These are phyloP conservation scores for Coemansia sp. DNA, from an alignment of 192 early-diverging fungal species.

Conservation along the genomic window DNA sequence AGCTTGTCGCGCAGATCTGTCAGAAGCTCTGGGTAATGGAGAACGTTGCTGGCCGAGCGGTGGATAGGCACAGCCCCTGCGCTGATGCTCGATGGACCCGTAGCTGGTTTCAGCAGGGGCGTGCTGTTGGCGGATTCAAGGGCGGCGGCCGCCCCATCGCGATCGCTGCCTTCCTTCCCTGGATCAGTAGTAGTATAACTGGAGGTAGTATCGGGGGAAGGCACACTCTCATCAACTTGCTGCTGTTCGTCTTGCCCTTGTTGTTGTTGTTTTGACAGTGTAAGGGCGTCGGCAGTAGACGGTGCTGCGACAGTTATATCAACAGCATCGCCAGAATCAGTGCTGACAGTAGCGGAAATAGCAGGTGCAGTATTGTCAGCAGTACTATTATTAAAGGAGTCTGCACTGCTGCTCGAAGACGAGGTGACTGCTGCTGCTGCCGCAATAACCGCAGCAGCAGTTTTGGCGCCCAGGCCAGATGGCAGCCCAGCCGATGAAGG, in stretches of 20 bases:
- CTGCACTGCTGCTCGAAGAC: conserved; percentile 10
- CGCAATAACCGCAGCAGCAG: conserved; percentile 44
- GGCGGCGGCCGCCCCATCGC: conserved; percentile 1
- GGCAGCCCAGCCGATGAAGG: conserved; percentile 51
- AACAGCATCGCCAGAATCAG: conserved; percentile 2
- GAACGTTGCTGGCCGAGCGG: conserved; percentile 52
- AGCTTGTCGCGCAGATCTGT: conserved; percentile 54
- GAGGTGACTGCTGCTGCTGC: conserved; percentile 27
- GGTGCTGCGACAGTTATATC: conserved; percentile 8
- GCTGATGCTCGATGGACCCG: background rate
- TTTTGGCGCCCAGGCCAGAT: conserved; percentile 46
- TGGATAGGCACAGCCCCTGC: conserved; percentile 33
- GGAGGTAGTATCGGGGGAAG: background rate
- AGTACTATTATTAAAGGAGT: conserved; percentile 8
- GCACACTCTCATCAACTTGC: background rate
- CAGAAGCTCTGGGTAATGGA: conserved; percentile 55
- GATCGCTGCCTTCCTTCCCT: conserved; percentile 1
- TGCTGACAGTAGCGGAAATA: conserved; percentile 17
- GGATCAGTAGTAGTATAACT: conserved; percentile 5
- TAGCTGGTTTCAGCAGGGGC: conserved; percentile 31
- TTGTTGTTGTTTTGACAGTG: conserved; percentile 15
- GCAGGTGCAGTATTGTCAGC: conserved; percentile 10
- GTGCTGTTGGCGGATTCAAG: conserved; percentile 41
- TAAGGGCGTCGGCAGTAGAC: conserved; percentile 8
- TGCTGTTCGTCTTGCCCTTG: background rate